These are phyloP conservation scores for Lactifluus volemus DNA, from an alignment of 768 basidiomycete genomes.

Conservation along the genomic window DNA sequence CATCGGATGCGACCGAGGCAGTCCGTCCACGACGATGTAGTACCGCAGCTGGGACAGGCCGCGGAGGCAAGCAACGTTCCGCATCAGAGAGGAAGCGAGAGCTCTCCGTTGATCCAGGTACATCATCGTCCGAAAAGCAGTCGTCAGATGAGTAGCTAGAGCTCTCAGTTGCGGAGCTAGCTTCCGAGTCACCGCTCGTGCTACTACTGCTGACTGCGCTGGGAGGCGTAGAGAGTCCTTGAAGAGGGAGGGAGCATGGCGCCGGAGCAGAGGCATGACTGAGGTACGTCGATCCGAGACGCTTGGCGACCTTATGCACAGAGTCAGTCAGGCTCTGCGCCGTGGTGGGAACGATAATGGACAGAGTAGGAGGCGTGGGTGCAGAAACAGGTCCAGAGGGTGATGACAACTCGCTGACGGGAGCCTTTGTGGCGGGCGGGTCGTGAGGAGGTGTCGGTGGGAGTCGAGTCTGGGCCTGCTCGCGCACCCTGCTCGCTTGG, in stretches of 20 bases:
- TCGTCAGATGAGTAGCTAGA: conserved; percentile 15
- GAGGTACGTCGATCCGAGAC: conserved; percentile 39
- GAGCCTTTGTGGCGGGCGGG: conserved; percentile 19
- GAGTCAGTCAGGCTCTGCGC: conserved; percentile 38
- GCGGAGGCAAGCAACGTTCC: conserved; percentile 33
- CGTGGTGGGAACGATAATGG: conserved; percentile 10
- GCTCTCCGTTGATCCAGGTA: conserved; percentile 21
- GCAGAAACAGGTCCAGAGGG: neutral
- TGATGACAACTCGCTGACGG: neutral
- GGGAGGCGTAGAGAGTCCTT: conserved; percentile 5
- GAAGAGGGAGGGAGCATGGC: conserved; percentile 1
- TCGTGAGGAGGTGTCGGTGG: conserved; percentile 35
- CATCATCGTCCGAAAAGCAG: conserved; percentile 35
- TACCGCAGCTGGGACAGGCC: conserved; percentile 36
- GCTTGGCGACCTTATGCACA: conserved; percentile 51
- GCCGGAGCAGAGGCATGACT: conserved; percentile 21
- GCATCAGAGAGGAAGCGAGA: conserved; percentile 13
- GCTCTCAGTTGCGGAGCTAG: conserved; percentile 8
- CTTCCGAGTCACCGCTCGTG: conserved; percentile 18
- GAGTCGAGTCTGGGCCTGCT: conserved; percentile 36
- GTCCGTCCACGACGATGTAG: conserved; percentile 24
- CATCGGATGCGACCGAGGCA: conserved; percentile 16
- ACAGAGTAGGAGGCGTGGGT: conserved; percentile 20
- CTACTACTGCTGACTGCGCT: conserved; percentile 16
- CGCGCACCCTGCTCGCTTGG: conserved; percentile 45